These are phyloP conservation scores for Colletotrichum coccodes DNA, from an alignment of 2,329 filamentous ascomycete genomes.

Conservation along the genomic window DNA sequence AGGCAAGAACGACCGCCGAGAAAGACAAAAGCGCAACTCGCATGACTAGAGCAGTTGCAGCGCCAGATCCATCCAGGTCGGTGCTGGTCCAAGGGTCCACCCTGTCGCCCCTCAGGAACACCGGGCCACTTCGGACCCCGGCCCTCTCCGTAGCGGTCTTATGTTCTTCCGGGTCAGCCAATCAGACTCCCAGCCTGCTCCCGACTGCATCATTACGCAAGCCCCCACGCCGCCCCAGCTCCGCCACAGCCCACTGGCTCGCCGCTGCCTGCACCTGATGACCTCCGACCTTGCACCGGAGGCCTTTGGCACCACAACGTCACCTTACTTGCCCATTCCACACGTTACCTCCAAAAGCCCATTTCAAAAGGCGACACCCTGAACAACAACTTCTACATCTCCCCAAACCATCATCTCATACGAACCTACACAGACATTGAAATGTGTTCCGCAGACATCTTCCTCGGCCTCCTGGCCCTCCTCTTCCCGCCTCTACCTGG, in stretches of 20 bases:
- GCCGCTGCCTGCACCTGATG: slow-evolving; percentile 23
- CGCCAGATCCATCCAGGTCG: no score
- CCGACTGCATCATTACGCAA: slow-evolving; percentile 21
- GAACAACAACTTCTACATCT: not conserved
- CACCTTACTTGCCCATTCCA: slow-evolving; percentile 1
- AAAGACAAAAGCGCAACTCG: no score
- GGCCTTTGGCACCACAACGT: slow-evolving; percentile 9
- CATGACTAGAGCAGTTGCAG: no score
- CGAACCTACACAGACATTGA: not conserved
- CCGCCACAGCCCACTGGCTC: slow-evolving; percentile 21
- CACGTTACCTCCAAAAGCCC: not conserved
- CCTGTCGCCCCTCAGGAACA: not conserved
- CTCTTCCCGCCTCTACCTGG: slow-evolving; percentile 74
- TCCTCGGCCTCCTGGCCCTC: slow-evolving; percentile 71
- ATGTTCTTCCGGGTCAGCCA: slow-evolving; percentile 9
- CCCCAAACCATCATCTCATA: not conserved
- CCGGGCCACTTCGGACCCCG: not conserved
- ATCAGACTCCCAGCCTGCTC: not conserved
- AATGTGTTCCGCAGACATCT: slow-evolving; percentile 71
- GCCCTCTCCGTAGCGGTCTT: not conserved
- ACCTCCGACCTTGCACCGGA: slow-evolving; percentile 4
- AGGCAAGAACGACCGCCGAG: no score
- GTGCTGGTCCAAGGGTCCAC: not conserved
- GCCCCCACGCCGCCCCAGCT: slow-evolving; percentile 18
- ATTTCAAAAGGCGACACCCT: not conserved